These are phyloP conservation scores for Diaporthe citrichinensis DNA, from an alignment of 2,329 filamentous ascomycete species.

Conservation along the genomic window DNA sequence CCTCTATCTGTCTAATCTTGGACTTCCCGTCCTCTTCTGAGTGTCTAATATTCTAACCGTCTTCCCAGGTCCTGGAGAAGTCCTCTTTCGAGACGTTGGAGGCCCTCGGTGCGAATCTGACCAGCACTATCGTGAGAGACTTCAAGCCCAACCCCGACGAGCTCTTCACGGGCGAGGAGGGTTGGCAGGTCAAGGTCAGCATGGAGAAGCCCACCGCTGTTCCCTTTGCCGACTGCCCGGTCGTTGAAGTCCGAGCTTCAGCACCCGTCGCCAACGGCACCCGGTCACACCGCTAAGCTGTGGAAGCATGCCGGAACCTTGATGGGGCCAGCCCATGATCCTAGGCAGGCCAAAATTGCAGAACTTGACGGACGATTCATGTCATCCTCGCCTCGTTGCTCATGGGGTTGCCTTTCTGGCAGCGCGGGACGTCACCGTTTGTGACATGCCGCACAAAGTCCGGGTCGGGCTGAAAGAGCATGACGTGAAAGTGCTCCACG, in stretches of 20 bases:
- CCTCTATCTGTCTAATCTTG: conserved; percentile 20
- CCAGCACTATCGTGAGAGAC: conserved; percentile 59
- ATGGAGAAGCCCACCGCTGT: conserved; percentile 83
- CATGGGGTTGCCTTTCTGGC: conserved; percentile 55
- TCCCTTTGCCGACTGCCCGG: conserved; percentile 78
- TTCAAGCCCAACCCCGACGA: conserved; percentile 52
- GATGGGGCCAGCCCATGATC: conserved; percentile 8
- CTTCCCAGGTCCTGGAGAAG: conserved; percentile 63
- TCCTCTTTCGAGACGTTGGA: conserved; percentile 76
- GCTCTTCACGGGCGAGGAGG: conserved; percentile 52
- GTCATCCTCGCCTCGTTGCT: not conserved
- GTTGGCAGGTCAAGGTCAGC: conserved; percentile 70
- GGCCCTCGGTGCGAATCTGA: conserved; percentile 67
- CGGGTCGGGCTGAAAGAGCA: conserved; percentile 84
- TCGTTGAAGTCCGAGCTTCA: conserved; percentile 69
- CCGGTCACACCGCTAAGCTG: conserved; percentile 30
- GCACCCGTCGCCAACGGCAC: conserved; percentile 23
- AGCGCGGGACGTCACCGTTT: conserved; percentile 78
- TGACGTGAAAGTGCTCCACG: conserved; percentile 95
- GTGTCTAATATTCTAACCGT: conserved; percentile 36
- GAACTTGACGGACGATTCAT: not conserved
- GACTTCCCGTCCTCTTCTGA: not conserved
- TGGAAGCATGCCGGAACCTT: not conserved
- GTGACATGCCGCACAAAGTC: conserved; percentile 80
- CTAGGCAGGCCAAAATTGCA: conserved; percentile 6